Conservation (phyloP, 805 yeast species). For the Candida ortonii region DNA sequence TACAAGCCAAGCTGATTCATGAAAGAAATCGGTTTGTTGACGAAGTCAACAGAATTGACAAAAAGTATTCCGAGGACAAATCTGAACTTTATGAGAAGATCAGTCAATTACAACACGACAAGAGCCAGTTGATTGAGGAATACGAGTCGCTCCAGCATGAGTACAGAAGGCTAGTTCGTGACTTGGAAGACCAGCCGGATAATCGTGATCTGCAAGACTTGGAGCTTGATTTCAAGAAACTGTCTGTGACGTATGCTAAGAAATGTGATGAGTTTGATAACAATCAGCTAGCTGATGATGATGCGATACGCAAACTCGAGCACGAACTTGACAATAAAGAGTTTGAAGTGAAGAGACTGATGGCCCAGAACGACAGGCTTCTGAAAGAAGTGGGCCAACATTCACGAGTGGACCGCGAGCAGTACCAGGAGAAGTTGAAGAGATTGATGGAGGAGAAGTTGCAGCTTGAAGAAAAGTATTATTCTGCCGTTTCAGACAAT, state of each 20-base stretch:
- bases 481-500: constrained; percentile 37
- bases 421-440: constrained; percentile 32
- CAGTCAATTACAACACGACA: constrained; percentile 36
- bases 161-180: constrained; percentile 12
- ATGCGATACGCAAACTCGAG: constrained; percentile 8
- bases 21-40: constrained; percentile 18
- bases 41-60: constrained; percentile 13
- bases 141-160: constrained; percentile 32
- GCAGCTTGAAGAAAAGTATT: constrained; percentile 38
- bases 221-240: constrained; percentile 38
- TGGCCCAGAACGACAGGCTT: constrained; percentile 14
- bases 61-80: constrained; percentile 29
- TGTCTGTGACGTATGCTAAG: constrained; percentile 34
- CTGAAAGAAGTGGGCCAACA: constrained; percentile 32
- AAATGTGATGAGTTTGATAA: constrained; percentile 23
- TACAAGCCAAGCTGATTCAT: constrained; percentile 12
- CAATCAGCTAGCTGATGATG: constrained; percentile 19
- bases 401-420: constrained; percentile 26
- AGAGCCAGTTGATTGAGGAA: constrained; percentile 36
- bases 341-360: constrained; percentile 34
- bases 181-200: constrained; percentile 11
- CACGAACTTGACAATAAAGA: constrained; percentile 35
- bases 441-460: constrained; percentile 37
- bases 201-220: constrained; percentile 24
- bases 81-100: constrained; percentile 33